phyloP scores from a whole-genome alignment of 331 rosid genomes.

The Malus hybrid region DNA sequence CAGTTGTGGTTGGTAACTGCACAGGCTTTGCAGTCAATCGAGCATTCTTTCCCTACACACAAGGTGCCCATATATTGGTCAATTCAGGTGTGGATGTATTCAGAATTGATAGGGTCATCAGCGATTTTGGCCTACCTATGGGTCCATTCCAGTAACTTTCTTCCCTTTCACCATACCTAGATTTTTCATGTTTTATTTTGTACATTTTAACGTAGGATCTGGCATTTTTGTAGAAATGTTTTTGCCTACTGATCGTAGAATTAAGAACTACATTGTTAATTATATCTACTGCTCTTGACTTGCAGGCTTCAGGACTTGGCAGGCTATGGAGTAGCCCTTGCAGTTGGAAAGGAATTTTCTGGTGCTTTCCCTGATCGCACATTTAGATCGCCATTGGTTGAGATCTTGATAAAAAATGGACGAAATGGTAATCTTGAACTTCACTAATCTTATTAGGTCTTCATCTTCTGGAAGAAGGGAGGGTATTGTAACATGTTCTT shows the following conservation, averaged over 20 bases:
- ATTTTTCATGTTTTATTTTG: slow-evolving; percentile 3
- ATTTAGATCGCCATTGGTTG: slow-evolving; percentile 53
- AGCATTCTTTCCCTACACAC: slow-evolving; percentile 88
- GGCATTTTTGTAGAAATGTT: background rate
- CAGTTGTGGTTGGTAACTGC: slow-evolving; percentile 96
- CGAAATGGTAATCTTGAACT: slow-evolving; percentile 60
- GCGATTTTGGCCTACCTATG: slow-evolving; percentile 78
- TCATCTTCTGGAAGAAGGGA: background rate
- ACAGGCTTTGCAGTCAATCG: slow-evolving; percentile 96
- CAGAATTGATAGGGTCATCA: slow-evolving; percentile 74
- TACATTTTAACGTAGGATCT: background rate
- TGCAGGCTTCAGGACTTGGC: slow-evolving; percentile 90
- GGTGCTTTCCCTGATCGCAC: slow-evolving; percentile 60
- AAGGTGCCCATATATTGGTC: slow-evolving; percentile 64
- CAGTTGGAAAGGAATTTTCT: slow-evolving; percentile 55
- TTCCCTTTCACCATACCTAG: slow-evolving; percentile 15
- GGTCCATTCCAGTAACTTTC: slow-evolving; percentile 92
- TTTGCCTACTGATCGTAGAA: background rate
- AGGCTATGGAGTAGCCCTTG: slow-evolving; percentile 81
- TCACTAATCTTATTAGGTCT: background rate
- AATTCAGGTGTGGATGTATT: slow-evolving; percentile 71
- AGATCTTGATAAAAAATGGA: slow-evolving; percentile 66
- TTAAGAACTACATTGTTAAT: background rate
- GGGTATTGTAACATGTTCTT: slow-evolving; percentile 9
- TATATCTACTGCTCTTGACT: slow-evolving; percentile 6